Evolutionary conservation across 2,329 filamentous ascomycete genomes (phyloP), one percentile per base, ranked within the genome.

Genomic region (Shiraia sp.): DNA sequence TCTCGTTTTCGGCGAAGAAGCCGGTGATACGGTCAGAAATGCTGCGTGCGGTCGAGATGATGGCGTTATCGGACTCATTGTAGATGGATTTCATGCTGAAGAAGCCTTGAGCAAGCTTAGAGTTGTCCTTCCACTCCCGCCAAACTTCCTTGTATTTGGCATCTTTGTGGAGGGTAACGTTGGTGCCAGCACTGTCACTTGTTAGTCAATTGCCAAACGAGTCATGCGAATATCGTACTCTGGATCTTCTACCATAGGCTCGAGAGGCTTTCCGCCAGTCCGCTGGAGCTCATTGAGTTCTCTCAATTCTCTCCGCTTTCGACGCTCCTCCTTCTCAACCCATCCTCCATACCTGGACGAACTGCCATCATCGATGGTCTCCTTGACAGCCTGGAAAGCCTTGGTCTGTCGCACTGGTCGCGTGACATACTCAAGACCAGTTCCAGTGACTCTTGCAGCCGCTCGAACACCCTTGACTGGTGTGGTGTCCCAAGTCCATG

Each of bases 1-100:
- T 96, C 75, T 99, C 93, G 70, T 97, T 99, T 72, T 99, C 93
- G 49, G 93, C 93, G 56, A 99, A 99, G 75, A 96, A 99, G 19
- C 93, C 90, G 32, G 88, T 90, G 27, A 99, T 84, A 43, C 87
- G 83, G 70, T 99, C 93, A 23, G 91, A 92, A 57, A 99, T 96
- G 69, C 89, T 90, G 65, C 93, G 87, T 1, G 91, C 93, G 0
- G 92, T 97, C 32, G 85, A 88, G 51, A 99, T 89, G 30, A 99
- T 79, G 6, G 93, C 92, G 70, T 99, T 99, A 66, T 99, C 93
- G 9, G 93, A 97, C 73, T 99, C 93, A 55, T 95, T 87, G 74
- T 97, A 97, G 42, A 85, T 85, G 42, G 82, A 83, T 72, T 92
- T 91, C 73, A 96, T 82, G 65, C 79, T 83, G 73, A 96, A 96